These are phyloP conservation scores for Talaromyces sp. DNA, from an alignment of 2,329 filamentous ascomycete species.

Conservation along the genomic window DNA sequence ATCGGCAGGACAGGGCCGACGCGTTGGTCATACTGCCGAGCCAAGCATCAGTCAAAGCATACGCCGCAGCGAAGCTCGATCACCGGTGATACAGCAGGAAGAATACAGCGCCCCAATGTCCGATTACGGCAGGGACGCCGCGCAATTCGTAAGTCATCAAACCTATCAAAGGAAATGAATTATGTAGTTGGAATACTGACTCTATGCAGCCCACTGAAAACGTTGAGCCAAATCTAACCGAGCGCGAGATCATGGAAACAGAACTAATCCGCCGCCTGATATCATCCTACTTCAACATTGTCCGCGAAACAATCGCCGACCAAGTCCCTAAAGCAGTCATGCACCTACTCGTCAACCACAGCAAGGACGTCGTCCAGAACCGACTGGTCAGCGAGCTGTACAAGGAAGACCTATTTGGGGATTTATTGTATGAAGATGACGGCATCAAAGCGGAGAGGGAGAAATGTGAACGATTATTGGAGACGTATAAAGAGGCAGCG, in stretches of 20 bases:
- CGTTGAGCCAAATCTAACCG: conserved; percentile 81
- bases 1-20: conserved; percentile 47
- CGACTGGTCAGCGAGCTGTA: conserved; percentile 92
- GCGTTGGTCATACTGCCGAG: conserved; percentile 73
- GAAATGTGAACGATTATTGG: conserved; percentile 94
- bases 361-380: conserved; percentile 97
- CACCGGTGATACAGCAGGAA: conserved; percentile 42
- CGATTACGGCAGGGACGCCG: conserved; percentile 40
- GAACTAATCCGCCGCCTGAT: conserved; percentile 95
- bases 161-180: background rate
- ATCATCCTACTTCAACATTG: conserved; percentile 98
- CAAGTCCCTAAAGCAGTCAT: conserved; percentile 98
- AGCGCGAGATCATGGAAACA: conserved; percentile 94
- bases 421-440: conserved; percentile 95
- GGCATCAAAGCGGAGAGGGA: conserved; percentile 95
- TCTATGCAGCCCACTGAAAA: conserved; percentile 33
- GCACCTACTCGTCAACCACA: conserved; percentile 97
- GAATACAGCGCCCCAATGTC: conserved; percentile 31
- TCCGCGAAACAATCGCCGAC: conserved; percentile 95
- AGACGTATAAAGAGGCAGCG: conserved; percentile 93
- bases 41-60: conserved; percentile 80
- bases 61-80: conserved; percentile 55
- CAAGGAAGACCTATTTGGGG: conserved; percentile 83
- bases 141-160: conserved; percentile 44
- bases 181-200: conserved; percentile 9